Evolutionary conservation across 305 asterid species (phyloP), one percentile per base, ranked within the genome.

Genomic region (Plantago rigida): DNA sequence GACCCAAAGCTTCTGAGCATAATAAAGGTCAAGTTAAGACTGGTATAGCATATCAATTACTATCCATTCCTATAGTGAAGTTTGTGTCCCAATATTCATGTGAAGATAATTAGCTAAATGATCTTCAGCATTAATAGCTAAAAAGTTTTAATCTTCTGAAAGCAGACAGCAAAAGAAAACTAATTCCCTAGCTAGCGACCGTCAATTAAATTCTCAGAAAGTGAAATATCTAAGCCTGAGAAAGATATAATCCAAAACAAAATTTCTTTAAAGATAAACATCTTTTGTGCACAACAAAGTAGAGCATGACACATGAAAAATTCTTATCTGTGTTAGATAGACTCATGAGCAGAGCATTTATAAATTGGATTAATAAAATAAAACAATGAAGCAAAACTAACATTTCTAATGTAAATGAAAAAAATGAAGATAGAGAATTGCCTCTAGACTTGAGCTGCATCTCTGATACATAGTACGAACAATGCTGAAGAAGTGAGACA

Each of bases 361-460:
- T 31, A 7, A 31, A 31, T 4, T 36, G 10, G 19, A 24, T 9
- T 9, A 31, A 26, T 22, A 22, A 4, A 14, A 52, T 19, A 12
- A 14, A 26, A 24, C 3, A 8, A 22, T 19, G 7, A 3, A 9
- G 56, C 56, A 59, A 62, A 49, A 68, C 42, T 57, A 22, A 2
- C 26, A 22, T 49, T 52, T 4, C 3, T 4, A 51, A 10, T 19
- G 57, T 51, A 58, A 69, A 31, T 31, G 39, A 31, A 31, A 4
- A 31, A 54, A 17, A 55, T 45, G 60, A 14, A 53, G 49, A 61
- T 58, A 69, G 79, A 69, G 36, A 44, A 19, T 7, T 44, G 84
- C 99, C 99, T 92, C 95, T 68, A 88, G 74, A 41, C 82, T 78
- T 71, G 94, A 80, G 82, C 69, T 76, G 81, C 99, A 88, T 12